phyloP scores from a whole-genome alignment of 2,329 filamentous ascomycete species.

The Cryoendolithus antarcticus region DNA sequence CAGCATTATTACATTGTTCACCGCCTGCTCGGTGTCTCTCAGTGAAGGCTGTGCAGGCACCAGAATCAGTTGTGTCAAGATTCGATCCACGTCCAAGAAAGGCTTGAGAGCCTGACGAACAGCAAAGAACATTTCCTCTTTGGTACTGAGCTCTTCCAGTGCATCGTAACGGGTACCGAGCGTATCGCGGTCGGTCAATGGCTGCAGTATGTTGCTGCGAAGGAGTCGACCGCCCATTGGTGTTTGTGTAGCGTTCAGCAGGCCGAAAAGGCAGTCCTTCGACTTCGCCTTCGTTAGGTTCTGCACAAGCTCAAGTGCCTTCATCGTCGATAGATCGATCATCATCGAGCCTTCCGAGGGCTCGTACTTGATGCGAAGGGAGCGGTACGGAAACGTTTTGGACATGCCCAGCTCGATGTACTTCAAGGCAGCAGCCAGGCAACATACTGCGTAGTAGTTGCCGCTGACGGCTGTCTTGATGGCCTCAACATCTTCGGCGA shows the following conservation, averaged over 20 bases:
- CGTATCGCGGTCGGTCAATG: conserved; percentile 59
- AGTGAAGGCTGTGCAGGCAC: conserved; percentile 55
- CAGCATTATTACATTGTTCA: conserved; percentile 77
- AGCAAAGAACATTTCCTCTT: conserved; percentile 74
- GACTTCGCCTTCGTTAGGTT: conserved; percentile 70
- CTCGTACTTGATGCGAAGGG: conserved; percentile 74
- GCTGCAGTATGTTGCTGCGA: conserved; percentile 77
- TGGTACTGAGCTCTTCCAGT: conserved; percentile 65
- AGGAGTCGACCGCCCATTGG: conserved; percentile 81
- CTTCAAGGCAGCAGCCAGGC: conserved; percentile 71
- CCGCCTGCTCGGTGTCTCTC: conserved; percentile 60
- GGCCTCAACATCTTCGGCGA: conserved; percentile 65
- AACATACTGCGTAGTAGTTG: conserved; percentile 79
- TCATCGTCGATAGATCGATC: conserved; percentile 81
- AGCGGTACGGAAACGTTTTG: conserved; percentile 61
- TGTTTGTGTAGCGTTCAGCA: conserved; percentile 74
- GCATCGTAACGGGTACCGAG: conserved; percentile 67
- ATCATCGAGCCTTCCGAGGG: conserved; percentile 89
- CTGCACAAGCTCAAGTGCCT: conserved; percentile 79
- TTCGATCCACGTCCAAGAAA: conserved; percentile 67
- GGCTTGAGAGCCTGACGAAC: conserved; percentile 63
- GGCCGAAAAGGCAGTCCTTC: conserved; percentile 67
- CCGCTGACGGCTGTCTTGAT: conserved; percentile 67
- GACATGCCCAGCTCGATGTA: conserved; percentile 62
- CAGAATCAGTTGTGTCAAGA: conserved; percentile 75